These are phyloP conservation scores for Neurospora tetrasperma DNA, from an alignment of 495 filamentous ascomycete species.

Conservation along the genomic window DNA sequence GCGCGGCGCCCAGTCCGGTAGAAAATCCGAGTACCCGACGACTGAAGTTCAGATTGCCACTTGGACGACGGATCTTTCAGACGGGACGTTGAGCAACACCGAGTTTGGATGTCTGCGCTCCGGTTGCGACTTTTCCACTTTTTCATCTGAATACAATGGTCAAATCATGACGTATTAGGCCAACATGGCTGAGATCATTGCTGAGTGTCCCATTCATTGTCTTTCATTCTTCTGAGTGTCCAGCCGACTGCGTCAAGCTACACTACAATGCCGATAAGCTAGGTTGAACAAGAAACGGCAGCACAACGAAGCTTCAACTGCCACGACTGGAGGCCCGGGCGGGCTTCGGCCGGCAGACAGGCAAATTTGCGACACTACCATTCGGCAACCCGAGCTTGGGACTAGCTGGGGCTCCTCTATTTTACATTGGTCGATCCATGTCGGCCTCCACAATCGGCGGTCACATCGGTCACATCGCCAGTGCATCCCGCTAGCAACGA, in stretches of 20 bases:
- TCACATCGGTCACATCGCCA: constrained; percentile 1
- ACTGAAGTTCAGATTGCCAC: not conserved
- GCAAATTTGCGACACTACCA: not conserved
- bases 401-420: not conserved
- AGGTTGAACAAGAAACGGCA: not conserved
- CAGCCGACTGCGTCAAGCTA: not conserved
- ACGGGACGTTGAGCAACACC: not conserved
- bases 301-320: not conserved
- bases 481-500: not conserved
- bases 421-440: constrained; percentile 5
- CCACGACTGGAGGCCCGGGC: not conserved
- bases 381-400: not conserved
- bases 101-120: not conserved
- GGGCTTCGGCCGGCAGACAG: not conserved
- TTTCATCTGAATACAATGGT: not conserved
- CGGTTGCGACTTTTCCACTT: not conserved
- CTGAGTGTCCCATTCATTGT: not conserved
- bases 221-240: not conserved
- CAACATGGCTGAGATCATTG: too few relatives aligned
- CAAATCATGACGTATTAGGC: not conserved
- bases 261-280: not conserved
- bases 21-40: not conserved
- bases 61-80: not conserved
- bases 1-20: not conserved
- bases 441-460: constrained; percentile 7